Evolutionary conservation across 2,329 filamentous ascomycete species (phyloP), one percentile per base, ranked within the genome.

Genomic region (Kalmusia sp.): DNA sequence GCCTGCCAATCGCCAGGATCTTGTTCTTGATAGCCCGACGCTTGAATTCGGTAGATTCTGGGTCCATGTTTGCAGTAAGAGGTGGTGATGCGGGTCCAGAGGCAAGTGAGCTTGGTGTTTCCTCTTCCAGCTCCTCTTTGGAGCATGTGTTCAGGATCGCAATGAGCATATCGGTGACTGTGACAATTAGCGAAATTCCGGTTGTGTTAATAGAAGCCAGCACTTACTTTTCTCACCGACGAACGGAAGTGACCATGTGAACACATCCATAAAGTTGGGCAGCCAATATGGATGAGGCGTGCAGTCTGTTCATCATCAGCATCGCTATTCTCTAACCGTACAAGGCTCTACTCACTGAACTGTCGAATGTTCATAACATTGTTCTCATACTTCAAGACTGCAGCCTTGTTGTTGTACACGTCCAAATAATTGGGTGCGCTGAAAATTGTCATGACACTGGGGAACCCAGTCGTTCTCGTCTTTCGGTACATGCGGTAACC

Each of bases 301-400:
- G 84, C 93, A 99, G 83, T 99, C 74, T 76, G 46, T 27, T 14
- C 4, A 8, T 3, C 5, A 52, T 71, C 49, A 71, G 58, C 34
- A 24, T 17, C 9, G 6, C 4, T n/a, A n/a, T 39, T n/a, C 12
- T 19, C 9, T 6, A 31, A n/a, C n/a, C 15, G 14, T 12, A 11
- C 30, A 22, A 4, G 9, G 3, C 24, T 14, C 11, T 19, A 64
- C 72, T 57, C 65, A 75, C 70, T 99, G 82, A 99, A 99, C 77
- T 99, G 95, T 54, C 95, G 87, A 72, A 99, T 99, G 82, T 99
- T 99, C 95, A 99, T 99, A 57, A 99, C 95, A 71, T 99, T 99
- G 79, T 99, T 99, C 80, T 99, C 95, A 75, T 99, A 99, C 80
- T 99, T 99, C 68, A 99, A 82, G 34, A 99, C 95, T 0, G 95